These are phyloP conservation scores for Sporisorium iseilematis-ciliati DNA, from an alignment of 1,284 basidiomycete species.

Conservation along the genomic window DNA sequence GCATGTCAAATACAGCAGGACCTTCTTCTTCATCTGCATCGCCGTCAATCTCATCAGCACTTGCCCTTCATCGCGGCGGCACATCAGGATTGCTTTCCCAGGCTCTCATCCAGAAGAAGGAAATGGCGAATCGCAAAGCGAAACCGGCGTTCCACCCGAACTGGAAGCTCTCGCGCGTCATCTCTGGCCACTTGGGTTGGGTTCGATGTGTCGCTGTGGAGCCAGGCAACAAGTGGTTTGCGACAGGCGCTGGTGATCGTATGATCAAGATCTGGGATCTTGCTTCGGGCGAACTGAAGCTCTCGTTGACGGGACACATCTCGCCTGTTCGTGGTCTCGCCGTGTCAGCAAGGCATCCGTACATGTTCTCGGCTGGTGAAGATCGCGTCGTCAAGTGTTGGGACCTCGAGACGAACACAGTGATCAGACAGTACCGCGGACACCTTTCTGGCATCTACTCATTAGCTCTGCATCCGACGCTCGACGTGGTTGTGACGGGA, in stretches of 20 bases:
- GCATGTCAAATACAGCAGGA: conserved; percentile 11
- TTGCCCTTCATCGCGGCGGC: conserved; percentile 48
- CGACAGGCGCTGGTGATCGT: conserved; percentile 94
- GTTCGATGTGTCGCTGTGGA: conserved; percentile 96
- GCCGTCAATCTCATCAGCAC: conserved; percentile 15
- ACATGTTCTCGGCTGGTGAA: conserved; percentile 96
- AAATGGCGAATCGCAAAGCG: conserved; percentile 77
- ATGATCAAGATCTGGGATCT: conserved; percentile 99
- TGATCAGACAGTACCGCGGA: conserved; percentile 97
- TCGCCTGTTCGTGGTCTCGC: conserved; percentile 94
- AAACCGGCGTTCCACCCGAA: conserved; percentile 95
- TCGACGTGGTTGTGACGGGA: conserved; percentile 93
- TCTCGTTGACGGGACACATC: conserved; percentile 96
- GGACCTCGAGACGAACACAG: conserved; percentile 98
- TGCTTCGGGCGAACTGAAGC: conserved; percentile 92
- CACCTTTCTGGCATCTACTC: conserved; percentile 94
- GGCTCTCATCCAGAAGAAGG: conserved; percentile 66
- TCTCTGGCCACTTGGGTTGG: conserved; percentile 98
- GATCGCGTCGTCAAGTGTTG: conserved; percentile 99
- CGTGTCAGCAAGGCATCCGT: conserved; percentile 91
- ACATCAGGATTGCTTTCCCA: conserved; percentile 51
- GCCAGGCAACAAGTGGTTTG: conserved; percentile 98
- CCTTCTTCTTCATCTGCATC: conserved; percentile 27
- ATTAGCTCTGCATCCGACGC: conserved; percentile 85
- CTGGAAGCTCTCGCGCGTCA: conserved; percentile 94